Evolutionary conservation across 2,329 filamentous ascomycete species (phyloP).

Genomic region (Rhynchosporium agropyri): DNA sequence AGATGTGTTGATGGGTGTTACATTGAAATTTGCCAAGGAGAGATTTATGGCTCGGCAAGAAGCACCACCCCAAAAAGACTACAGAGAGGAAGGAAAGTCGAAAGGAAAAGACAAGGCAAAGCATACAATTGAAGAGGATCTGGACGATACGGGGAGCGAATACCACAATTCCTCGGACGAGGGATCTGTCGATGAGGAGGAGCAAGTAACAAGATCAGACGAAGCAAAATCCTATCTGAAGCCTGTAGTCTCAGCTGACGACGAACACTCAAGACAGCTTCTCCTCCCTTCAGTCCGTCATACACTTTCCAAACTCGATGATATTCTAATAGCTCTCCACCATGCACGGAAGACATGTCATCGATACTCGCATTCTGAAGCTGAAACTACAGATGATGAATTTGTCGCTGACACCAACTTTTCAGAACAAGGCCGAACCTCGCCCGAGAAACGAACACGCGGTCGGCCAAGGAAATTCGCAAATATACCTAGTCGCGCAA

Average conservation of each 20-base stretch:
- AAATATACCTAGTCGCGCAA: slow-evolving; percentile 28
- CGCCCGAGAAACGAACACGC: slow-evolving; percentile 21
- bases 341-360: slow-evolving; percentile 60
- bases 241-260: slow-evolving; percentile 68
- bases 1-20: slow-evolving; percentile 68
- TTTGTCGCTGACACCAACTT: slow-evolving; percentile 4
- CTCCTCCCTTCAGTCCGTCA: slow-evolving; percentile 71
- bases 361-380: slow-evolving; percentile 42
- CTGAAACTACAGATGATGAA: slow-evolving; percentile 38
- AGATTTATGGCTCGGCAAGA: slow-evolving; percentile 52
- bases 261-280: slow-evolving; percentile 65
- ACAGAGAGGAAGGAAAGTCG: not conserved
- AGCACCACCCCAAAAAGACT: slow-evolving; percentile 2
- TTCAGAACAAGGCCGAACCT: slow-evolving; percentile 10
- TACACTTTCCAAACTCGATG: slow-evolving; percentile 69
- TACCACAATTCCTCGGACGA: not conserved
- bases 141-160: slow-evolving; percentile 8
- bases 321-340: slow-evolving; percentile 70
- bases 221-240: slow-evolving; percentile 22
- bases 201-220: not conserved
- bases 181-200: slow-evolving; percentile 17
- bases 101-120: not conserved
- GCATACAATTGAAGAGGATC: slow-evolving; percentile 24
- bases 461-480: slow-evolving; percentile 36
- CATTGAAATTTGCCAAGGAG: slow-evolving; percentile 69